These are phyloP conservation scores for Pseudopyrenochaeta lycopersici DNA, from an alignment of 2,329 filamentous ascomycete species.

Conservation along the genomic window DNA sequence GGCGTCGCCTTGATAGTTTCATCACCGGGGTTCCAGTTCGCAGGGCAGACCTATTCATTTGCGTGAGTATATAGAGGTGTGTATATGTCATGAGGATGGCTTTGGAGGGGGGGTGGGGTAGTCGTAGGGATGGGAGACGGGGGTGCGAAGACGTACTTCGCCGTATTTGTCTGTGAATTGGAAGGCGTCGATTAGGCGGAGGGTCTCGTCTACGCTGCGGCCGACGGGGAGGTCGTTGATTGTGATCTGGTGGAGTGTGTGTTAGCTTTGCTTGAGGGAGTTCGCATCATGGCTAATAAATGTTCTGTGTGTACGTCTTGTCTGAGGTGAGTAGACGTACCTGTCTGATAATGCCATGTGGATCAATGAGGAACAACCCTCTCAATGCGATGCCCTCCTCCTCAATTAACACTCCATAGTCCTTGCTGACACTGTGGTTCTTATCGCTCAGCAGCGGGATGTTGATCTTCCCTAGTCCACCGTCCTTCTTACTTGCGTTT, in stretches of 20 bases:
- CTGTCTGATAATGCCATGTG: constrained; percentile 66
- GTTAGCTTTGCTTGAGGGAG: constrained; percentile 11
- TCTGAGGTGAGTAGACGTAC: too few relatives aligned
- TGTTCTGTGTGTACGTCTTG: too few relatives aligned
- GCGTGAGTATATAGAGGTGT: constrained; percentile 1
- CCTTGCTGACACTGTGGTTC: constrained; percentile 67
- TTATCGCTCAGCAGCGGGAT: constrained; percentile 71
- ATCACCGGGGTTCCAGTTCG: constrained; percentile 53
- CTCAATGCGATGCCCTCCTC: constrained; percentile 70
- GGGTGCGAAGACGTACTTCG: constrained; percentile 34
- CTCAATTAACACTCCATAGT: constrained; percentile 71
- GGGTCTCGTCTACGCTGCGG: constrained; percentile 70
- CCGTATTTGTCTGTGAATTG: constrained; percentile 56
- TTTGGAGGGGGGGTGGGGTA: not conserved
- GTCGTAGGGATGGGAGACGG: not conserved
- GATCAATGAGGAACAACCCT: constrained; percentile 73
- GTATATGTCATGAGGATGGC: not conserved
- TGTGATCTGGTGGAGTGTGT: constrained; percentile 59
- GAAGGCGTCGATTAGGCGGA: constrained; percentile 64
- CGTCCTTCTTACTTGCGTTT: constrained; percentile 65
- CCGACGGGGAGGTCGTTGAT: constrained; percentile 73
- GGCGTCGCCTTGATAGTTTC: constrained; percentile 53
- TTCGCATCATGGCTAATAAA: too few relatives aligned
- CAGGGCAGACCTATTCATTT: constrained; percentile 46
- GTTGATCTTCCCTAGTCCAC: constrained; percentile 68